phyloP scores from a whole-genome alignment of 2,329 filamentous ascomycete genomes.

The Stagonosporopsis cucurbitacearum region DNA sequence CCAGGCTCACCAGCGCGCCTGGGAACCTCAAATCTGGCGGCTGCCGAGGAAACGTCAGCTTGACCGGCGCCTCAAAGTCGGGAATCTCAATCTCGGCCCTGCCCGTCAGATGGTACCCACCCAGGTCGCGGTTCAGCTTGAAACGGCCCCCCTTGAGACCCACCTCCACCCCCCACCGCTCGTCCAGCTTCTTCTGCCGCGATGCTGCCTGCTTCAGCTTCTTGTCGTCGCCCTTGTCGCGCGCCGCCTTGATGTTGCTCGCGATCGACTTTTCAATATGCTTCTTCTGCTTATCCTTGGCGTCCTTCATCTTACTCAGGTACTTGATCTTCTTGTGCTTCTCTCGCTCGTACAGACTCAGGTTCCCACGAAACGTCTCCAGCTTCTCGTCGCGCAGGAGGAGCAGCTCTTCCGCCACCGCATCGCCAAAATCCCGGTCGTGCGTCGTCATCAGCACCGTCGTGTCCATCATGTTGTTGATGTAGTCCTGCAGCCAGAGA shows the following conservation, averaged over 20 bases:
- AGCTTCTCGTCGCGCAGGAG: slow-evolving; percentile 75
- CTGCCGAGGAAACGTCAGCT: slow-evolving; percentile 64
- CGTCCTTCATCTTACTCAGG: slow-evolving; percentile 77
- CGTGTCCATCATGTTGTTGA: slow-evolving; percentile 62
- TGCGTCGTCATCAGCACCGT: slow-evolving; percentile 84
- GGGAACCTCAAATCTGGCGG: slow-evolving; percentile 76
- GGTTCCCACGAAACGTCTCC: slow-evolving; percentile 75
- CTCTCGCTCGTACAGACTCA: slow-evolving; percentile 73
- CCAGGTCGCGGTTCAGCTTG: slow-evolving; percentile 78
- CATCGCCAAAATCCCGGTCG: slow-evolving; percentile 80
- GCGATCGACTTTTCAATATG: slow-evolving; percentile 81
- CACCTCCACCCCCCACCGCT: slow-evolving; percentile 78
- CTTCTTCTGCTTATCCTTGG: slow-evolving; percentile 78
- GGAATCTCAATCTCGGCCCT: slow-evolving; percentile 76
- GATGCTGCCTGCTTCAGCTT: slow-evolving; percentile 86
- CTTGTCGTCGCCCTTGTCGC: slow-evolving; percentile 80
- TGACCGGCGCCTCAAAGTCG: slow-evolving; percentile 61
- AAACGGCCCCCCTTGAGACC: slow-evolving; percentile 75
- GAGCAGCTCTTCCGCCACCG: slow-evolving; percentile 76
- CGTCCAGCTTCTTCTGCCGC: slow-evolving; percentile 82
- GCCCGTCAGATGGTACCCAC: slow-evolving; percentile 55
- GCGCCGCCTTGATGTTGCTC: slow-evolving; percentile 76
- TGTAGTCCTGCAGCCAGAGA: slow-evolving; percentile 80
- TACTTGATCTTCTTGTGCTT: slow-evolving; percentile 71
- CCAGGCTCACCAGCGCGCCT: slow-evolving; percentile 73